A percentile compares a stretch with the other conserved stretches of the same genome.
phyloP scores from a whole-genome alignment of 163 green algal genomes.

The Scenedesmus sp. region DNA sequence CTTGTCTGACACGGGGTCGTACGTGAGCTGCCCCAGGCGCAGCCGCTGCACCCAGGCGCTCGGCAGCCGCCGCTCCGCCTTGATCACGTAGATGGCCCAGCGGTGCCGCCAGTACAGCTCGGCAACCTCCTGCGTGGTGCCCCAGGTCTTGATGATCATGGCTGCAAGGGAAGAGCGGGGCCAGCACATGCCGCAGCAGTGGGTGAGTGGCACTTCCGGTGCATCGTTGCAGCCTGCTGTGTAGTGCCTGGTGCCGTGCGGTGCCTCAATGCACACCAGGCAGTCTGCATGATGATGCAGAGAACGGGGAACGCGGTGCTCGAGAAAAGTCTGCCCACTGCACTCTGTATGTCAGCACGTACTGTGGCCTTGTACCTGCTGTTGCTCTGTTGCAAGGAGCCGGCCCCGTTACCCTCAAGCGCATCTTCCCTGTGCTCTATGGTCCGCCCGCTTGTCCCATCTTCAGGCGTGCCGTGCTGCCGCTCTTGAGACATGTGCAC shows the following conservation, averaged over 20 bases:
- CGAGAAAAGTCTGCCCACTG: no score
- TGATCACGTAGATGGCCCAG: slow-evolving; percentile 47
- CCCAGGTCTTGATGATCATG: slow-evolving; percentile 63
- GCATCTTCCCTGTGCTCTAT: no score
- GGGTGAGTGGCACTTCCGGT: slow-evolving; percentile 48
- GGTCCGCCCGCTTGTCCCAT: no score
- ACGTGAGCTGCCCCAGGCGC: slow-evolving; percentile 46
- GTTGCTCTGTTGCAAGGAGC: no score
- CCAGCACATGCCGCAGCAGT: not conserved
- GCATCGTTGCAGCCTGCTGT: slow-evolving; percentile 43
- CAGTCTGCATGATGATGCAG: no score
- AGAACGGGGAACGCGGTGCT: no score
- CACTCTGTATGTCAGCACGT: no score
- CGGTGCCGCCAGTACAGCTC: slow-evolving; percentile 56
- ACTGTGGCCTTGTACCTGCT: no score
- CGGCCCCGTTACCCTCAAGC: no score
- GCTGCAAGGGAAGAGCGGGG: not conserved
- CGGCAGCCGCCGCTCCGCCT: slow-evolving; percentile 56
- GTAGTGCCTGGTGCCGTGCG: slow-evolving; percentile 43
- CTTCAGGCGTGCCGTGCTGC: no score
- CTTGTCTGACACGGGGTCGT: not conserved
- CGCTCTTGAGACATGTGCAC: no score
- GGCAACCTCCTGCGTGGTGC: slow-evolving; percentile 27
- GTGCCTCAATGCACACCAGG: slow-evolving; percentile 57
- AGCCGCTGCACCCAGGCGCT: slow-evolving; percentile 22